A percentile compares a stretch with the other conserved stretches of the same genome.
phyloP scores from a whole-genome alignment of 75 land plant genomes.

The Selaginella tamariscina region DNA sequence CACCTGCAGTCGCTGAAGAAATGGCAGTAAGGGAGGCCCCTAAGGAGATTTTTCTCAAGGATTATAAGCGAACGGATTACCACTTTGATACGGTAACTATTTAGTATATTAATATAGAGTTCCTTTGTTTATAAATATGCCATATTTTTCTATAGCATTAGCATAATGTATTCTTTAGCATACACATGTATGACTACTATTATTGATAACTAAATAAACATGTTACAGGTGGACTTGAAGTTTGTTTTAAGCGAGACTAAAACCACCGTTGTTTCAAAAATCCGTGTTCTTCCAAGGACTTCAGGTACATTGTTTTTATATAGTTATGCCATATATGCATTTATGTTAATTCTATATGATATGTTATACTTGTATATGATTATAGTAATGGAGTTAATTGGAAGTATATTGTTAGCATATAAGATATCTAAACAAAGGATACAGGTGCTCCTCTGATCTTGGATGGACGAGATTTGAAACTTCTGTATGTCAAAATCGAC shows the following conservation, averaged over 20 bases:
- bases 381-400: too few species aligned
- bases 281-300: conserved; percentile 40
- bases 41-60: conserved; percentile 74
- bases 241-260: conserved; percentile 71
- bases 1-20: conserved; percentile 32
- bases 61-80: conserved; percentile 74
- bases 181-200: too few species aligned
- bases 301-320: conserved; percentile 37
- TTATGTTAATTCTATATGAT: too few species aligned
- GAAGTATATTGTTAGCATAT: too few species aligned
- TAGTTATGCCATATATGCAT: too few species aligned
- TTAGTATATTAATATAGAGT: neutral
- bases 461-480: conserved; percentile 68
- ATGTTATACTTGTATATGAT: too few species aligned
- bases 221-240: conserved; percentile 57
- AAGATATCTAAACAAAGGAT: too few species aligned
- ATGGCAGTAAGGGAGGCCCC: conserved; percentile 57
- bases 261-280: conserved; percentile 63
- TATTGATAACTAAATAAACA: too few species aligned
- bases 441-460: conserved; percentile 56
- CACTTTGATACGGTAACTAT: conserved; percentile 58
- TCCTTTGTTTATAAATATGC: too few species aligned
- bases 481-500: conserved; percentile 55
- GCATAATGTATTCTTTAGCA: too few species aligned
- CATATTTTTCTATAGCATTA: too few species aligned